Percentiles rank a stretch among this genome's conserved stretches.
Conservation (phyloP, 208 protist species). For the Wallacemonas sp. region DNA sequence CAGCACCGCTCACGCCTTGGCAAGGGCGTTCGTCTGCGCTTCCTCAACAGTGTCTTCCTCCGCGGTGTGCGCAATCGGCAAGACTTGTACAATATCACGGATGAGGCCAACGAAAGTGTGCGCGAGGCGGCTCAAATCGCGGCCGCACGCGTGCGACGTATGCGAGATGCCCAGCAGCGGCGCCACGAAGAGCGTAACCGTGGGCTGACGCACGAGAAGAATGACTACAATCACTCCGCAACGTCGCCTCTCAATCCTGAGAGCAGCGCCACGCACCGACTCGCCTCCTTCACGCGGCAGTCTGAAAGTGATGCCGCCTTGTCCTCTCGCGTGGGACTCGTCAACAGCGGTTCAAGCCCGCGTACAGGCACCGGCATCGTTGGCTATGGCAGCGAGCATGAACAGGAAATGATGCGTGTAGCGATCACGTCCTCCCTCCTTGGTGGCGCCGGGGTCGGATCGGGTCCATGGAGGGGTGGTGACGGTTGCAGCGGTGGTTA, state of each 20-base stretch:
- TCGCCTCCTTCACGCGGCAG: neutral
- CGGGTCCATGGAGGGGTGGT: neutral
- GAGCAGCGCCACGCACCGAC: neutral
- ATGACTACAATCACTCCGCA: neutral
- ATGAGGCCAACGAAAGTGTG: conserved; percentile 29
- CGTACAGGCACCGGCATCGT: no score
- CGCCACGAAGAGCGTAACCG: neutral
- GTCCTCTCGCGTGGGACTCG: neutral
- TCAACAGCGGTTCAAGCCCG: no score
- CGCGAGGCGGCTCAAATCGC: conserved; percentile 33
- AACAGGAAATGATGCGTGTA: neutral
- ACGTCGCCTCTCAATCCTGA: neutral
- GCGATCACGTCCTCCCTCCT: neutral
- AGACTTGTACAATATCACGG: conserved; percentile 47
- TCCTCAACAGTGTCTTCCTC: conserved; percentile 47
- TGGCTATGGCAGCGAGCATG: no score
- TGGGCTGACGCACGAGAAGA: neutral
- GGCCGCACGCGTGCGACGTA: conserved; percentile 27
- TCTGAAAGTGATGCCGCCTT: neutral
- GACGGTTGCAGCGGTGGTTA: neutral
- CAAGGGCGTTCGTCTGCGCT: conserved; percentile 10
- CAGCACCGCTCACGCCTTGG: conserved; percentile 9
- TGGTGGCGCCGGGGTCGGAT: neutral
- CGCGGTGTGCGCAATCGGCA: conserved; percentile 58
- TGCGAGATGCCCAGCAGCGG: conserved; percentile 20